These are phyloP conservation scores for Penicillium lagena DNA, from an alignment of 495 filamentous ascomycete genomes.

Conservation along the genomic window DNA sequence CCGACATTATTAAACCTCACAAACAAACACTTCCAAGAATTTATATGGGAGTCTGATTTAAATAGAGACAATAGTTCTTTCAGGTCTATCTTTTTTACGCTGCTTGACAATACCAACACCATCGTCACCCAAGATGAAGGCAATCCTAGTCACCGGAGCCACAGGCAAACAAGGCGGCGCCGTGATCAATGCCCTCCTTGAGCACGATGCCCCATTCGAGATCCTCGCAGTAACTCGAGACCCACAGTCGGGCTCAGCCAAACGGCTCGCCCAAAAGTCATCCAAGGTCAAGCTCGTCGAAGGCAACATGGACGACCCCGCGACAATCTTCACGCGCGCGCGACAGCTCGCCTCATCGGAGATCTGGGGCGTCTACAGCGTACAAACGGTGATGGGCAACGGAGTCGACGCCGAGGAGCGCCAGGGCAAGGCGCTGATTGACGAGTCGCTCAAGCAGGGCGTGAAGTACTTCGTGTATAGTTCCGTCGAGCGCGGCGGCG, in stretches of 20 bases:
- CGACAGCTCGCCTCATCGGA: conserved; percentile 30
- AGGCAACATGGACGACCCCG: conserved; percentile 48
- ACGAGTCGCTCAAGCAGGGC: conserved; percentile 44
- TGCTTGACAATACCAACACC: neutral
- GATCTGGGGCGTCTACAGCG: conserved; percentile 49
- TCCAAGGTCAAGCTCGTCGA: conserved; percentile 45
- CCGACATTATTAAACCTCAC: no score
- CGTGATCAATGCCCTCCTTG: conserved; percentile 51
- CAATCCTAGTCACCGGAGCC: conserved; percentile 61
- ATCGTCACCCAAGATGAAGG: conserved; percentile 3
- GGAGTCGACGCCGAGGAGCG: conserved; percentile 38
- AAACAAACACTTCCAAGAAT: no score
- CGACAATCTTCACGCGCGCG: conserved; percentile 45
- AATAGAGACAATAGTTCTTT: no score
- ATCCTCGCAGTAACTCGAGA: conserved; percentile 69
- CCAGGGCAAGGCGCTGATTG: conserved; percentile 55
- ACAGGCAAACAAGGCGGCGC: conserved; percentile 62
- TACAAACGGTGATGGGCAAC: conserved; percentile 13
- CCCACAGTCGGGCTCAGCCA: conserved; percentile 42
- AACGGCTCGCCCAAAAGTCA: conserved; percentile 39
- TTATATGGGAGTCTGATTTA: no score
- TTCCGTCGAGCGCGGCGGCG: conserved; percentile 62
- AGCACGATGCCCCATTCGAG: conserved; percentile 38
- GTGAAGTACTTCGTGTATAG: conserved; percentile 58
- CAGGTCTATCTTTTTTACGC: neutral